Conservation (phyloP, 768 basidiomycete species). For the Gautieria morchelliformis region DNA sequence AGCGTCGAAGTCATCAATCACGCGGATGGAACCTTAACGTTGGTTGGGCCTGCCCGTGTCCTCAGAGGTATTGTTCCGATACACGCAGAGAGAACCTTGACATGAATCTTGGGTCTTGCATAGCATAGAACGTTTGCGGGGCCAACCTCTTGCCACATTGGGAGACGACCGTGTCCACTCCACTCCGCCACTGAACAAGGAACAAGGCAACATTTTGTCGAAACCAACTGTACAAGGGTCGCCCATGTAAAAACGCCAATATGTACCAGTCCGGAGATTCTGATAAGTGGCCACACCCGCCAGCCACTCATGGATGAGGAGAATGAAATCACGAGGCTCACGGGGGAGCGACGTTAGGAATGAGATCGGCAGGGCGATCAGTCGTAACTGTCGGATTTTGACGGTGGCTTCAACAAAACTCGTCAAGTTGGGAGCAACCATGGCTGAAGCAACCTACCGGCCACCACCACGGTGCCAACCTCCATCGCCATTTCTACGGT, state of each 20-base stretch:
- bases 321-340: background rate
- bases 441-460: conserved; percentile 5
- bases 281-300: conserved; percentile 4
- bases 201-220: conserved; percentile 6
- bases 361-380: conserved; percentile 3
- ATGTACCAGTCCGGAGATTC: conserved; percentile 7
- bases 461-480: conserved; percentile 58
- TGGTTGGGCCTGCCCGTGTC: too few species aligned
- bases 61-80: too few species aligned
- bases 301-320: conserved; percentile 9
- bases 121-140: too few species aligned
- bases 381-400: conserved; percentile 10
- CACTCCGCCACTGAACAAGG: background rate
- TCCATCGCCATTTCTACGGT: conserved; percentile 70
- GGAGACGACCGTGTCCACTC: background rate
- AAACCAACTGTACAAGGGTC: conserved; percentile 7
- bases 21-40: too few species aligned
- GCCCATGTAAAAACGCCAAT: background rate
- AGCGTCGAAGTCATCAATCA: too few species aligned
- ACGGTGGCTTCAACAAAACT: conserved; percentile 5
- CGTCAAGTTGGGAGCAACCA: conserved; percentile 3
- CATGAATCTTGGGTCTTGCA: too few species aligned
- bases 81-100: too few species aligned
- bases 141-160: too few species aligned
- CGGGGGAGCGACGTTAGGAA: background rate